A percentile compares a stretch with the other conserved stretches of the same genome.
phyloP scores from a whole-genome alignment of 306 rosid species.

The Vigna angularis region DNA sequence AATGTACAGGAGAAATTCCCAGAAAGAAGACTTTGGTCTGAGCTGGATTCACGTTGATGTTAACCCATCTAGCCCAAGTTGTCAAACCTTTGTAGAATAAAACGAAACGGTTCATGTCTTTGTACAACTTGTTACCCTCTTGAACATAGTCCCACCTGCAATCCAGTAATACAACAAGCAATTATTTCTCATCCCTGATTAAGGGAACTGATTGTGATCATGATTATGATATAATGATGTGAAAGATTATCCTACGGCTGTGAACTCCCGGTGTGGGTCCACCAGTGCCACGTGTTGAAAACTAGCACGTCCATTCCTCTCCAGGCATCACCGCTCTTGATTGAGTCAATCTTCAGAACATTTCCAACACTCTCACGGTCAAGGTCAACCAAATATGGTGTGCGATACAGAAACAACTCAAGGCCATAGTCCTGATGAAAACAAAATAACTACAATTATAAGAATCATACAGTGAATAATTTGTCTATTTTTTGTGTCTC shows the following conservation, averaged over 20 bases:
- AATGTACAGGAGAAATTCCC: conserved; percentile 94
- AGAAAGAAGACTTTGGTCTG: conserved; percentile 91
- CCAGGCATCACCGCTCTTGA: conserved; percentile 79
- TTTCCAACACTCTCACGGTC: conserved; percentile 62
- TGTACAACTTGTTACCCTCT: conserved; percentile 69
- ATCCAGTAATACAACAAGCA: background rate
- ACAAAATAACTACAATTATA: background rate
- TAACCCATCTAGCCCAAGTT: conserved; percentile 96
- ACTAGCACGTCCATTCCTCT: conserved; percentile 81
- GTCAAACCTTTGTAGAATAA: conserved; percentile 87
- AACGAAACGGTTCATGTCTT: conserved; percentile 82
- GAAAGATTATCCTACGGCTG: conserved; percentile 75
- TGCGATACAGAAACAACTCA: conserved; percentile 62
- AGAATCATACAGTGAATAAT: background rate
- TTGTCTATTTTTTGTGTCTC: background rate
- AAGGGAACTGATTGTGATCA: conserved; percentile 9
- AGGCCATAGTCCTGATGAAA: conserved; percentile 71
- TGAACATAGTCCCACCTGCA: conserved; percentile 81
- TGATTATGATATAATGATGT: background rate
- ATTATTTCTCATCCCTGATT: background rate
- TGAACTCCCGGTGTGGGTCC: conserved; percentile 87
- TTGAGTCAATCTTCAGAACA: conserved; percentile 82
- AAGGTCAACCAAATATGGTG: conserved; percentile 80
- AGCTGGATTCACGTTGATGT: conserved; percentile 69
- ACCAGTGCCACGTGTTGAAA: conserved; percentile 99